Evolutionary conservation across 164 flowering plant genomes (phyloP).

Genomic region (Akebia trifoliata): DNA sequence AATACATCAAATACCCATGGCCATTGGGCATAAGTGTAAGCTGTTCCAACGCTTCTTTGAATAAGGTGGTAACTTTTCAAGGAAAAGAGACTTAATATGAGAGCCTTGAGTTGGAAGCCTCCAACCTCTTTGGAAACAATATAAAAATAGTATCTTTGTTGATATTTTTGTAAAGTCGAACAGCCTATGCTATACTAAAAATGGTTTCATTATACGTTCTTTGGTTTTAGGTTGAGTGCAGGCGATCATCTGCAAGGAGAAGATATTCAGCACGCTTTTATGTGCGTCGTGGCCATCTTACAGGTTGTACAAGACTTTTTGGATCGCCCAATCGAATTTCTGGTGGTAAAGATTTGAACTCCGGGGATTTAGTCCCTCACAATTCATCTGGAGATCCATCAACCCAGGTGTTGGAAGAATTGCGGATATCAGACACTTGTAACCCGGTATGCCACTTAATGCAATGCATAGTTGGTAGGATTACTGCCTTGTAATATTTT

Average conservation of each 20-base stretch:
- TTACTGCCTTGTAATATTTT: too few species aligned
- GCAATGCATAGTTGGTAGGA: background rate
- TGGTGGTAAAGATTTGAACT: constrained; percentile 13
- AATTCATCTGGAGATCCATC: constrained; percentile 16
- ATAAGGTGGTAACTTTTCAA: too few species aligned
- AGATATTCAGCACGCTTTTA: constrained; percentile 37
- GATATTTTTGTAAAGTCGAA: too few species aligned
- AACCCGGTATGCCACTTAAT: constrained; percentile 11
- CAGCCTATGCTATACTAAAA: too few species aligned
- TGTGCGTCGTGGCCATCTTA: constrained; percentile 28
- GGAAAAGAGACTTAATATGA: too few species aligned
- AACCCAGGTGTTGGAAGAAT: constrained; percentile 20
- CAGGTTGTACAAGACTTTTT: constrained; percentile 29
- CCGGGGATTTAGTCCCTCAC: constrained; percentile 11
- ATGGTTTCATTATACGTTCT: background rate
- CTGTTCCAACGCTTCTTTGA: too few species aligned
- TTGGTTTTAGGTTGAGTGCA: constrained; percentile 28
- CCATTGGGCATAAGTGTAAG: too few species aligned
- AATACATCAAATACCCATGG: too few species aligned
- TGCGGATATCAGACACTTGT: constrained; percentile 7
- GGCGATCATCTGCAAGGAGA: constrained; percentile 37
- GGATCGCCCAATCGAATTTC: constrained; percentile 20
- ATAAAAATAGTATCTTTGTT: too few species aligned
- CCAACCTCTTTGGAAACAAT: too few species aligned
- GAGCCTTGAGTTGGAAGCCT: too few species aligned